A percentile compares a stretch with the other conserved stretches of the same genome.
Evolutionary conservation across 306 rosid species (phyloP).

Genomic region (Carpinus fangiana): DNA sequence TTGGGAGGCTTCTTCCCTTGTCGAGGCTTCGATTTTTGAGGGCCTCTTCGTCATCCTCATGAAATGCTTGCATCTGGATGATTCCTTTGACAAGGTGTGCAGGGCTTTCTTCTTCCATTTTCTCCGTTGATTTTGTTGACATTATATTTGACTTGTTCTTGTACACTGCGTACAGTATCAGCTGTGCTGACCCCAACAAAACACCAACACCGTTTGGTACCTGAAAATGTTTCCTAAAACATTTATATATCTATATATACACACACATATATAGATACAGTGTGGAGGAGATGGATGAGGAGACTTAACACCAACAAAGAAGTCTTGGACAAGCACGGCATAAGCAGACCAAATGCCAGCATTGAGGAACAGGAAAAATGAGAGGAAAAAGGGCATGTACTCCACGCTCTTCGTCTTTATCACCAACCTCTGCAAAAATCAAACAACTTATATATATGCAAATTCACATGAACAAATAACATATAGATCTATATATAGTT

Average conservation of each 20-base stretch:
- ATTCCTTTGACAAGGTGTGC: background rate
- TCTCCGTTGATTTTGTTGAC: slow-evolving; percentile 25
- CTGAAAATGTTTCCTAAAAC: slow-evolving; percentile 15
- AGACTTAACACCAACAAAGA: slow-evolving; percentile 43
- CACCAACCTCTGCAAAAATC: slow-evolving; percentile 33
- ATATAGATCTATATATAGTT: too few relatives aligned
- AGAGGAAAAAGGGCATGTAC: slow-evolving; percentile 48
- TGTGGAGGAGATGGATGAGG: background rate
- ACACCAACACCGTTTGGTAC: slow-evolving; percentile 49
- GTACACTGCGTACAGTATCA: slow-evolving; percentile 37
- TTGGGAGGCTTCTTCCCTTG: slow-evolving; percentile 49
- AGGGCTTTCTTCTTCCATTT: slow-evolving; percentile 15
- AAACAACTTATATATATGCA: too few relatives aligned
- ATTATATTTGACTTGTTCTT: slow-evolving; percentile 17
- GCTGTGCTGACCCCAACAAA: slow-evolving; percentile 40
- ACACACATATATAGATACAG: too few relatives aligned
- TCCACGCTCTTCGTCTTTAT: slow-evolving; percentile 44
- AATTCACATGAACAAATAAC: too few relatives aligned
- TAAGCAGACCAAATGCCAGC: slow-evolving; percentile 50
- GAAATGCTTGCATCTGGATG: background rate
- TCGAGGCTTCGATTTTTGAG: slow-evolving; percentile 14
- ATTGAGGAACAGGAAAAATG: slow-evolving; percentile 44
- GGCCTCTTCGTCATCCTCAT: background rate
- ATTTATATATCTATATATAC: too few relatives aligned
- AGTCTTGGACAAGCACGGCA: slow-evolving; percentile 43